Base-by-base conservation (phyloP, 1,284 basidiomycete species). In the Quambalaria eucalypti region DNA sequence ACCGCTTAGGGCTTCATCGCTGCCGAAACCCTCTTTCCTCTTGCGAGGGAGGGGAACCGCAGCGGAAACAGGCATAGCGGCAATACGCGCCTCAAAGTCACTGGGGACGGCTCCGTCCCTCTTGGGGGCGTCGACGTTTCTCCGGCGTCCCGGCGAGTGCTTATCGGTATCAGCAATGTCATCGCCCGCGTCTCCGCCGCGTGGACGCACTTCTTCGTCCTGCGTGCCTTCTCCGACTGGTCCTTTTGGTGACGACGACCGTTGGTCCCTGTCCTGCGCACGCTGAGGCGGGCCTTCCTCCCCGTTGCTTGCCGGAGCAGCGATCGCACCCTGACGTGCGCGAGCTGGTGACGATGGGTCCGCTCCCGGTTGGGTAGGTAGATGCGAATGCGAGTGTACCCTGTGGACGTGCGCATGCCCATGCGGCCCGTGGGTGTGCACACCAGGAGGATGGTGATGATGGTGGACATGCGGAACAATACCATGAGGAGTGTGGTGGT, bases 41-140 rank as follows among this genome's bases (percentile, higher is more conserved):
- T 46, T 39, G 10, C 54, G 50, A 25, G 14, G 23, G 5, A 68
- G 55, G 14, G 66, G 66, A 14, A 68, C 57, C 14, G 66, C 66
- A 1, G 61, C 52, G 54, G 59, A 54, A 23, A 66, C 61, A 2
- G 66, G 66, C 2, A 68, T 54, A 38, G 58, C 57, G 3, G 60
- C 62, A 61, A 68, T 66, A 31, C 66, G 56, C 28, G 60, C 55
- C 50, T 68, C 66, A 40, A 68, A 68, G 25, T 46, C 42, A 12
- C n/a, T 10, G 31, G 12, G 28, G 23, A 42, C 14, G 21, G 28
- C 49, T 19, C 14, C 21, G 23, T 7, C 10, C 3, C 14, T 12
- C 28, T 36, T 25, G 28, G 38, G 33, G 9, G 14, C 23, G 9
- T 14, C 48, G 31, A 8, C 16, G 9, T 8, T 33, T 8, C 16